A percentile compares a stretch with the other conserved stretches of the same genome.
These are phyloP conservation scores for Daldinia bambusicola DNA, from an alignment of 495 filamentous ascomycete species.

Conservation along the genomic window DNA sequence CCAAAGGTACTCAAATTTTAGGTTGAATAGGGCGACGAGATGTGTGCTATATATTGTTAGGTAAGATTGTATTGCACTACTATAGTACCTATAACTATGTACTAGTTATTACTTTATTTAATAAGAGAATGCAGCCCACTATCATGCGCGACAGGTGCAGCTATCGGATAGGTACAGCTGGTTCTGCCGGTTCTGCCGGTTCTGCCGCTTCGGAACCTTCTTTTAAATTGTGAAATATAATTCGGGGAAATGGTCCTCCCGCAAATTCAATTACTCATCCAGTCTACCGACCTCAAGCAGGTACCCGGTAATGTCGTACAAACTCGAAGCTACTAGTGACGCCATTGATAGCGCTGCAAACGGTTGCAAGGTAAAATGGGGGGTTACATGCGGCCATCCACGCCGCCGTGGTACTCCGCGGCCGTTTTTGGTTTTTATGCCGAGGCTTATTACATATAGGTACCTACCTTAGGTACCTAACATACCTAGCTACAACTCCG, in stretches of 20 bases:
- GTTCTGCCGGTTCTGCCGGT: no score
- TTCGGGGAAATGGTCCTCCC: conserved; percentile 3
- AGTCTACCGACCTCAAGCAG: neutral
- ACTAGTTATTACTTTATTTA: no score
- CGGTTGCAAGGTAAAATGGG: no score
- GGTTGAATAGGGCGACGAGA: neutral
- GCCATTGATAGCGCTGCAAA: neutral
- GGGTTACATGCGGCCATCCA: no score
- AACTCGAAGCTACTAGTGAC: neutral
- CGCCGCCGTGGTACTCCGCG: no score
- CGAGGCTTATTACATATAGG: neutral
- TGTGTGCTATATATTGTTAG: no score
- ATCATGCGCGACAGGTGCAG: neutral
- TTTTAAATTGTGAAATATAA: neutral
- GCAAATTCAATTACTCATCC: conserved; percentile 3
- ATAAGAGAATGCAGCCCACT: neutral
- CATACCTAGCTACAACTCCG: neutral
- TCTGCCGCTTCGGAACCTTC: neutral
- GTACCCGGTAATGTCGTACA: neutral
- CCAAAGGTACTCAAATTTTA: neutral
- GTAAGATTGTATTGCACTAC: no score
- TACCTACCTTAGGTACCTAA: no score
- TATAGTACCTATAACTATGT: no score
- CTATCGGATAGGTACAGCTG: neutral
- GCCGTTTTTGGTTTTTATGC: neutral